Conservation (phyloP, 2,329 filamentous ascomycete species). For the Diaporthe ilicicola region DNA sequence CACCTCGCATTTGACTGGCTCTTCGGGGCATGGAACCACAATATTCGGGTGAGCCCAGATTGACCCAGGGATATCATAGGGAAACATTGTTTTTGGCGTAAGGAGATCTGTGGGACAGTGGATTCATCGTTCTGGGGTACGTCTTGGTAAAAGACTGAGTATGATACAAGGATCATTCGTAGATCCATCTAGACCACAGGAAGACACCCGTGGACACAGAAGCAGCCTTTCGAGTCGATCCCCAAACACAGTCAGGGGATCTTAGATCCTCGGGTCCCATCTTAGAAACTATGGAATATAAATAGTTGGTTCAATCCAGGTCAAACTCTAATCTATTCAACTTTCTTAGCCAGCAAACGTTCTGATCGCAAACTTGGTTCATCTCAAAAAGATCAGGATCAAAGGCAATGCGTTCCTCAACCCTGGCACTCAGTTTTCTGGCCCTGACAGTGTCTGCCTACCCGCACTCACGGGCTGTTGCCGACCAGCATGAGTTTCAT, state of each 20-base stretch:
- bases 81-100: slow-evolving; percentile 1
- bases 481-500: neutral
- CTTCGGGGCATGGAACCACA: neutral
- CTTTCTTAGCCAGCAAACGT: neutral
- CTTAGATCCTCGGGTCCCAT: neutral
- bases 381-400: neutral
- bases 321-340: neutral
- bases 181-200: neutral
- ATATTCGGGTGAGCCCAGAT: slow-evolving; percentile 13
- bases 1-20: neutral
- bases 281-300: neutral
- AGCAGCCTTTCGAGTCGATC: neutral
- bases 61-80: neutral
- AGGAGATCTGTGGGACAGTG: slow-evolving; percentile 7
- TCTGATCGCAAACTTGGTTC: neutral
- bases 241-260: neutral
- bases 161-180: neutral
- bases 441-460: slow-evolving; percentile 3
- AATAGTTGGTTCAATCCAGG: neutral
- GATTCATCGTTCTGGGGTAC: neutral
- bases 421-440: neutral
- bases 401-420: slow-evolving; percentile 5
- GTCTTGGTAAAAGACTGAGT: neutral
- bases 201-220: neutral
- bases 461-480: neutral